Base-by-base conservation (phyloP, 176 grass and related monocot species). In the Rhynchospora tenuis region DNA sequence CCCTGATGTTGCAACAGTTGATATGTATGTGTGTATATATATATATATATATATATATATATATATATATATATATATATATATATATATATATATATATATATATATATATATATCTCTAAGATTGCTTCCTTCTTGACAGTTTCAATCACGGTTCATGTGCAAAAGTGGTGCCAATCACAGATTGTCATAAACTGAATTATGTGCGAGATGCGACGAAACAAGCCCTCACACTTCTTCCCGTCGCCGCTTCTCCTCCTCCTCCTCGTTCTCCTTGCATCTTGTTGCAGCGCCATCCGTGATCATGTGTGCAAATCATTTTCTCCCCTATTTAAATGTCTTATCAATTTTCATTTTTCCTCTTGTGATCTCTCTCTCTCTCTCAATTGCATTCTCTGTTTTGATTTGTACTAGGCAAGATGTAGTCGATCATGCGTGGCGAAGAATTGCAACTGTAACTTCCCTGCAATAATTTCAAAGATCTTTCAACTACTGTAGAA, bases 351-450 rank as follows among this genome's bases (percentile, higher is more conserved):
- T 22, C 9, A n/a, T n/a, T 23, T 51, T 73, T 51, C 20, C 11
- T 15, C 2, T 52, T 31, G 54, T n/a, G 1, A 15, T 19, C 10
- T 74, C 72, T 28, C 1, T 52, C 22, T 55, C 11, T 55, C 14
- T 77, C 7, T 56, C 24, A 38, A 38, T 31, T 31, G 15, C 3
- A 0, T 1, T 31, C 2, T 77, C 0, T 77, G 51, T 23, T 31
- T 77, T 12, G 50, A 56, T 77, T 15, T 9, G 7, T 77, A 9
- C 15, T 67, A 87, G 88, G 62, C 65, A 16, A 70, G 31, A 13
- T 95, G 92, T 87, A 95, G 95, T 84, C 85, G 86, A 73, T 87
- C 89, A 31, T 98, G 95, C 67, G 89, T 94, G 17, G 80, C 87
- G 74, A 84, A 91, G 82, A 89, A 91, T 42, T 98, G 90, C 90